Evolutionary conservation across 805 yeast species (phyloP).

Genomic region (Lipomyces orientalis): DNA sequence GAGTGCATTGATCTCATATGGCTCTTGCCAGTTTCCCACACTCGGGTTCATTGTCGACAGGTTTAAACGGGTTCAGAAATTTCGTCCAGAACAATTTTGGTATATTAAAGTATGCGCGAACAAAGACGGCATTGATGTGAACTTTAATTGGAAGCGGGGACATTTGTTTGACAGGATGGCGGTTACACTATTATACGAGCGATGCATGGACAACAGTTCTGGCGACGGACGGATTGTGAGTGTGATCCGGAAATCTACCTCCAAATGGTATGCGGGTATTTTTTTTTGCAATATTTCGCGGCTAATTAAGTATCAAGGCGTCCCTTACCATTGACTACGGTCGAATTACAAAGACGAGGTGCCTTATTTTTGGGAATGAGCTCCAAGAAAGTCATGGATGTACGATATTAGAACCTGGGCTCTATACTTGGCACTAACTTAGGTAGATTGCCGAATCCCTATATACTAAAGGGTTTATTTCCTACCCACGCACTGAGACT

Average conservation of each 20-base stretch:
- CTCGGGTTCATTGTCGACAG: conserved; percentile 95
- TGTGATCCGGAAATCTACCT: conserved; percentile 65
- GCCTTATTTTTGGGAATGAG: conserved; percentile 72
- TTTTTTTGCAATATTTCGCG: not conserved
- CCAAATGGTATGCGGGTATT: conserved; percentile 53
- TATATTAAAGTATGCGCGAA: conserved; percentile 55
- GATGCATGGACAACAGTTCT: conserved; percentile 56
- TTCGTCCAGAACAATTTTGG: conserved; percentile 85
- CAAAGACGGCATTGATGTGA: conserved; percentile 49
- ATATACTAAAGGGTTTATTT: conserved; percentile 82
- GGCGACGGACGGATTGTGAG: conserved; percentile 62
- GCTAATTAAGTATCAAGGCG: conserved; percentile 45
- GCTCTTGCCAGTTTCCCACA: conserved; percentile 96
- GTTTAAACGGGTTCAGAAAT: conserved; percentile 72
- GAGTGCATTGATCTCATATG: conserved; percentile 68
- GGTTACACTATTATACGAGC: conserved; percentile 68
- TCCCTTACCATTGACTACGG: conserved; percentile 93
- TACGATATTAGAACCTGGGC: conserved; percentile 23
- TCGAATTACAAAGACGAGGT: conserved; percentile 87
- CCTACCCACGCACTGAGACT: conserved; percentile 98
- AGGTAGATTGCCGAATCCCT: conserved; percentile 70
- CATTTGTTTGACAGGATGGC: conserved; percentile 74
- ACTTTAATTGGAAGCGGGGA: conserved; percentile 67
- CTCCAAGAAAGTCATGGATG: conserved; percentile 76
- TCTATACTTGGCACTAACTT: conserved; percentile 37